Percentiles rank a stretch among this genome's conserved stretches.
Conservation (phyloP, 2,329 filamentous ascomycete species). For the Ophiocordyceps robertsii region DNA sequence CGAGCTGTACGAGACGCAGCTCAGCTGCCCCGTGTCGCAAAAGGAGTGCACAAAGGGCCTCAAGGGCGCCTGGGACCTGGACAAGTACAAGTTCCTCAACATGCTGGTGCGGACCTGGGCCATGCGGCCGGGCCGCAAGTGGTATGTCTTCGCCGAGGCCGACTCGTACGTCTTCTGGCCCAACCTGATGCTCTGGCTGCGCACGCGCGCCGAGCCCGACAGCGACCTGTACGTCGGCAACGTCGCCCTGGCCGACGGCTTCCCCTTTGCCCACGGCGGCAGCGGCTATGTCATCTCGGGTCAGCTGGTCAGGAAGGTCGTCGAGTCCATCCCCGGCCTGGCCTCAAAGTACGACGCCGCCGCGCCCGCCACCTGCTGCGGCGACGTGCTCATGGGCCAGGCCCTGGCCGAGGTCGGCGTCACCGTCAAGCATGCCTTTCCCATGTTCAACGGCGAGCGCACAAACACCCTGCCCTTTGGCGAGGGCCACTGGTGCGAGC, state of each 20-base stretch:
- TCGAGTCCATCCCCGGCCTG: constrained; percentile 27
- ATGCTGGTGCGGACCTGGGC: constrained; percentile 43
- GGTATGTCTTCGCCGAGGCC: constrained; percentile 47
- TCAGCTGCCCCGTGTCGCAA: constrained; percentile 31
- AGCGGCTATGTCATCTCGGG: constrained; percentile 43
- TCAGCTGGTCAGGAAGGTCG: constrained; percentile 33
- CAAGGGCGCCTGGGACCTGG: constrained; percentile 35
- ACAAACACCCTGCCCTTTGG: constrained; percentile 35
- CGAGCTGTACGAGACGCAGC: constrained; percentile 29
- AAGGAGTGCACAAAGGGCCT: constrained; percentile 25
- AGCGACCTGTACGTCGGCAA: constrained; percentile 38
- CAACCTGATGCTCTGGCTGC: constrained; percentile 37
- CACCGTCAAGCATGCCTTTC: constrained; percentile 29
- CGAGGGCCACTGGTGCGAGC: constrained; percentile 39
- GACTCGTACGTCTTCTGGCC: constrained; percentile 45
- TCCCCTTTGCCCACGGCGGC: constrained; percentile 42
- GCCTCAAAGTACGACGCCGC: constrained; percentile 31
- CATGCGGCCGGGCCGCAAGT: constrained; percentile 37
- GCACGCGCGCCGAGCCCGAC: constrained; percentile 24
- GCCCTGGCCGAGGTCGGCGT: constrained; percentile 30
- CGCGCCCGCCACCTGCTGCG: constrained; percentile 32
- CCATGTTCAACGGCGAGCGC: constrained; percentile 44
- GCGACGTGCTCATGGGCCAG: constrained; percentile 36
- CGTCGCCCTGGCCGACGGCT: constrained; percentile 28
- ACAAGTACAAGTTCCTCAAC: constrained; percentile 49